Evolutionary conservation across 1,139 yeast species (phyloP), one percentile per base, ranked within the genome.

Genomic region (Hansenula lynferdii): DNA sequence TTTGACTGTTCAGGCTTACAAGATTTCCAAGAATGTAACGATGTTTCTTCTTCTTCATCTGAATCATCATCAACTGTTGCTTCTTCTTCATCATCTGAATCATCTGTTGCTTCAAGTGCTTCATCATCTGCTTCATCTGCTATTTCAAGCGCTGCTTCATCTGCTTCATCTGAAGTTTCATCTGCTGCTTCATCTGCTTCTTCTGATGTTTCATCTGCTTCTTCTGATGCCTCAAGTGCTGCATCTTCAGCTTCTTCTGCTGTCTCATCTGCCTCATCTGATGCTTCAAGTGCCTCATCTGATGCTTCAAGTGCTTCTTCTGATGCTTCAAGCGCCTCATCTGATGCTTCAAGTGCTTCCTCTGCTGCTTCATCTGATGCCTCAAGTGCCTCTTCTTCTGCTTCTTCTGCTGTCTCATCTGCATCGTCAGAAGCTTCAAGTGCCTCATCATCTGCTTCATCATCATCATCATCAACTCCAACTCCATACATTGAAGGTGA

Each of bases 1-100:
- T 43, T 38, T 17, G 38, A 31, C 34, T 43, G 47, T 34, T 2
- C 20, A 8, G 28, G 21, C 18, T 18, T 31, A 11, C 9, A 8
- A 9, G 28, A 4, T 15, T 45, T 33, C 44, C 18, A 40, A 38
- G 38, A 24, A 45, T 37, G 14, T 39, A 48, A 36, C 43, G 52
- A 36, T 47, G 53, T 8, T 15, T 26, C 28, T 8, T 15, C 25
- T 5, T 23, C 25, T 9, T 8, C 17, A 26, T 14, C 28, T 26
- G 14, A 17, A 26, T 14, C 28, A 26, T 12, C 31, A 5, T 19
- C 45, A 15, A 16, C 36, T 11, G 22, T 41, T 8, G 22, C 41
- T 8, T 34, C 34, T 15, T 5, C 28, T 25, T 5, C 8, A 8
- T 25, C 41, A 34, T 7, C 19, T 9, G 25, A 23, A 20, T 31